Percentiles rank a stretch among this genome's conserved stretches.
These are phyloP conservation scores for Rhodotorula sp. DNA, from an alignment of 1,284 basidiomycete genomes.

Conservation along the genomic window DNA sequence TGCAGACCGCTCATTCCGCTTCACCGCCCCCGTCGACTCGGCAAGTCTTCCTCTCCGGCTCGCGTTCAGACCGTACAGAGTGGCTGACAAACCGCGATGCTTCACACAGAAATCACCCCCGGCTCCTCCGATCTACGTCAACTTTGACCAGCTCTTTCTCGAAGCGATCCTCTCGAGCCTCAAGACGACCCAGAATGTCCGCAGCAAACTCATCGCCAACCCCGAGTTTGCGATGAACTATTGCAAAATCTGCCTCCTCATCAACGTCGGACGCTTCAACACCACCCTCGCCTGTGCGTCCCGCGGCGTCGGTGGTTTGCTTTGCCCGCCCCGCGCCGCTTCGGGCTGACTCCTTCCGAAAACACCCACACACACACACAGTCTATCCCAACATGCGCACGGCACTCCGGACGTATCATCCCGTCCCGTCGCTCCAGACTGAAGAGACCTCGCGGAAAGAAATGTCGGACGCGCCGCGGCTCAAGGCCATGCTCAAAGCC, in stretches of 20 bases:
- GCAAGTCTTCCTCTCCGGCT: neutral
- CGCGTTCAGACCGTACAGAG: neutral
- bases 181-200: slow-evolving; percentile 80
- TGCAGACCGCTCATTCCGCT: slow-evolving; percentile 64
- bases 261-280: slow-evolving; percentile 89
- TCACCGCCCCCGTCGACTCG: slow-evolving; percentile 59
- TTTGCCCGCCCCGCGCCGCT: neutral
- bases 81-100: slow-evolving; percentile 43
- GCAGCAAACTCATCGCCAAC: slow-evolving; percentile 51
- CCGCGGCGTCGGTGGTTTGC: too few species aligned
- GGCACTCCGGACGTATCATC: slow-evolving; percentile 74
- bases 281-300: slow-evolving; percentile 85
- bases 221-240: slow-evolving; percentile 72
- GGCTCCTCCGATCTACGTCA: slow-evolving; percentile 48
- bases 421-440: slow-evolving; percentile 73
- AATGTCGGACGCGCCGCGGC: slow-evolving; percentile 75
- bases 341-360: neutral
- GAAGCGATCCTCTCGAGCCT: slow-evolving; percentile 71
- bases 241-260: slow-evolving; percentile 74
- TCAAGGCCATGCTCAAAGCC: slow-evolving; percentile 72
- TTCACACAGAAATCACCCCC: slow-evolving; percentile 44
- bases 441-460: slow-evolving; percentile 61
- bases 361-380: slow-evolving; percentile 10
- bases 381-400: slow-evolving; percentile 71
- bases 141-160: slow-evolving; percentile 82